phyloP scores from a whole-genome alignment of 768 basidiomycete species.

The Panellus pusillus region DNA sequence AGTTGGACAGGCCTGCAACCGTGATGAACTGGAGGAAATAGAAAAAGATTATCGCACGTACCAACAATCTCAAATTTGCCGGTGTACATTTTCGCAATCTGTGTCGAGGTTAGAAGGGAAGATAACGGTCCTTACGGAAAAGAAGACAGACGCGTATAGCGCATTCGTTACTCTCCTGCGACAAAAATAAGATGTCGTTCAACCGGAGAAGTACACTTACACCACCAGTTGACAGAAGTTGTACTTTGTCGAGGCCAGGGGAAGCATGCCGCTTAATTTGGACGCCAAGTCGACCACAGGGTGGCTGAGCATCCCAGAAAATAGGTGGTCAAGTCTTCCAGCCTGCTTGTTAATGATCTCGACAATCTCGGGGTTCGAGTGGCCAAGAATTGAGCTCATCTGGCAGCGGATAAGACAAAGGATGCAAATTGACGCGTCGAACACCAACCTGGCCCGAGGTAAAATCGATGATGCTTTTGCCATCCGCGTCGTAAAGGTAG shows the following conservation, averaged over 20 bases:
- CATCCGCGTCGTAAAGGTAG: conserved; percentile 23
- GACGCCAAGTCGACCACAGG: conserved; percentile 21
- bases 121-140: background rate
- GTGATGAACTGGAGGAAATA: background rate
- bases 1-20: conserved; percentile 20
- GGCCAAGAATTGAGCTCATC: conserved; percentile 24
- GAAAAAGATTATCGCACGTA: background rate
- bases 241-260: conserved; percentile 25
- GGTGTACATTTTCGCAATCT: conserved; percentile 25
- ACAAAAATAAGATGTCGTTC: too few relatives aligned
- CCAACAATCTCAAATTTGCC: conserved; percentile 26
- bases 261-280: conserved; percentile 17
- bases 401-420: background rate
- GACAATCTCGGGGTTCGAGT: conserved; percentile 23
- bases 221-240: conserved; percentile 18
- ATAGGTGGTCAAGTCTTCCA: conserved; percentile 21
- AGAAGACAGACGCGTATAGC: conserved; percentile 17
- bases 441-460: conserved; percentile 20
- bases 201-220: too few relatives aligned
- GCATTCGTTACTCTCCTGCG: conserved; percentile 20
- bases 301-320: conserved; percentile 21
- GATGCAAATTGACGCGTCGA: too few relatives aligned
- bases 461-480: conserved; percentile 21
- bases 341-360: conserved; percentile 13
- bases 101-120: background rate